A percentile compares a stretch with the other conserved stretches of the same genome.
Conservation (phyloP, 208 protist genomes). For the Crithidia mellificae region DNA sequence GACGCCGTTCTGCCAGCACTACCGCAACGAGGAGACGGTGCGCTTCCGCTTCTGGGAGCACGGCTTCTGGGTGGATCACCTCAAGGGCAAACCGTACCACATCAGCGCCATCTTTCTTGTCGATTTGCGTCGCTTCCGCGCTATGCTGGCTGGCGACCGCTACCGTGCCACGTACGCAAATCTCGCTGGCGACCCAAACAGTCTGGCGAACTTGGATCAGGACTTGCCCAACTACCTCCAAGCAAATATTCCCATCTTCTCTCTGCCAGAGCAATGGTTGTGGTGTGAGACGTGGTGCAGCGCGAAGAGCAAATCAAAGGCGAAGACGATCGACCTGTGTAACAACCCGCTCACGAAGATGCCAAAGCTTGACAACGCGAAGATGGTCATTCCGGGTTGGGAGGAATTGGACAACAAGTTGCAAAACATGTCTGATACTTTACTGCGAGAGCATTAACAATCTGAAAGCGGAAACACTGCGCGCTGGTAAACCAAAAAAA, state of each 20-base stretch:
- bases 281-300: conserved; percentile 99
- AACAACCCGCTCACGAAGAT: conserved; percentile 97
- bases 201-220: conserved; percentile 90
- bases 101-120: conserved; percentile 98
- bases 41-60: conserved; percentile 92
- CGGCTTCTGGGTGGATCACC: conserved; percentile 95
- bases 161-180: conserved; percentile 92
- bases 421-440: conserved; percentile 36
- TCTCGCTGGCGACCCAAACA: conserved; percentile 92
- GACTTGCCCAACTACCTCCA: conserved; percentile 98
- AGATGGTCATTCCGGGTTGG: conserved; percentile 92
- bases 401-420: conserved; percentile 82
- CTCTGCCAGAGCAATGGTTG: conserved; percentile 98
- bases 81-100: conserved; percentile 96
- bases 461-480: conserved; percentile 2
- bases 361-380: conserved; percentile 94
- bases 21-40: conserved; percentile 89
- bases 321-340: conserved; percentile 98
- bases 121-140: conserved; percentile 90
- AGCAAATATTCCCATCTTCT: conserved; percentile 92
- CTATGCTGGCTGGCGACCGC: conserved; percentile 90
- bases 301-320: conserved; percentile 85
- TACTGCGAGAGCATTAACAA: conserved; percentile 11
- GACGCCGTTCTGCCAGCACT: conserved; percentile 96
- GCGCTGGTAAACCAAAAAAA: no score